A percentile compares a stretch with the other conserved stretches of the same genome.
These are phyloP conservation scores for Bruguiera parviflora DNA, from an alignment of 345 rosid genomes.

Conservation along the genomic window DNA sequence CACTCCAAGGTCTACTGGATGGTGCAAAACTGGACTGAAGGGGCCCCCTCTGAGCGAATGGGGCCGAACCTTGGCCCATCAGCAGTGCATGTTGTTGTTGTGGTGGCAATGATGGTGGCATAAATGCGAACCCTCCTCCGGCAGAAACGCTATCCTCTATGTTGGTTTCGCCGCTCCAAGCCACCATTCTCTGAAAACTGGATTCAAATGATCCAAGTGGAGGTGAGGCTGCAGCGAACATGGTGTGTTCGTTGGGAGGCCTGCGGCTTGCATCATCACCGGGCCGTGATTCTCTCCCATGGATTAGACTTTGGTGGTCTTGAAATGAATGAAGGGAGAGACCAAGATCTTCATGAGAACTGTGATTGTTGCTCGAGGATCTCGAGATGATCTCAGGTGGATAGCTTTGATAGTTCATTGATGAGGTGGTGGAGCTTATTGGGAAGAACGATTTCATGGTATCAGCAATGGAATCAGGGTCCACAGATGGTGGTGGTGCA, in stretches of 20 bases:
- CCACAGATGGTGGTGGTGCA: slow-evolving; percentile 23
- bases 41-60: slow-evolving; percentile 62
- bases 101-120: slow-evolving; percentile 30
- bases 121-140: slow-evolving; percentile 37
- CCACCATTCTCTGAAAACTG: slow-evolving; percentile 49
- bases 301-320: slow-evolving; percentile 28
- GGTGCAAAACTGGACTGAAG: slow-evolving; percentile 78
- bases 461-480: slow-evolving; percentile 39
- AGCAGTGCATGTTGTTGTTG: slow-evolving; percentile 33
- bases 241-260: slow-evolving; percentile 23
- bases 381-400: slow-evolving; percentile 52
- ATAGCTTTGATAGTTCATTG: slow-evolving; percentile 56
- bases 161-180: slow-evolving; percentile 39
- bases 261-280: slow-evolving; percentile 21
- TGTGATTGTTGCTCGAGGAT: slow-evolving; percentile 27
- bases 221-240: slow-evolving; percentile 28
- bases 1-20: slow-evolving; percentile 56
- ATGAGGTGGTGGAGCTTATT: slow-evolving; percentile 41
- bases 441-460: slow-evolving; percentile 71
- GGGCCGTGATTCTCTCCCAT: slow-evolving; percentile 31
- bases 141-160: slow-evolving; percentile 31
- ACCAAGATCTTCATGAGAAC: slow-evolving; percentile 45
- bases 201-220: slow-evolving; percentile 25
- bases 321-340: slow-evolving; percentile 58
- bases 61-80: slow-evolving; percentile 34